Base-by-base conservation (phyloP, 805 yeast genomes). In the Trichomonascus vanleenenianus region DNA sequence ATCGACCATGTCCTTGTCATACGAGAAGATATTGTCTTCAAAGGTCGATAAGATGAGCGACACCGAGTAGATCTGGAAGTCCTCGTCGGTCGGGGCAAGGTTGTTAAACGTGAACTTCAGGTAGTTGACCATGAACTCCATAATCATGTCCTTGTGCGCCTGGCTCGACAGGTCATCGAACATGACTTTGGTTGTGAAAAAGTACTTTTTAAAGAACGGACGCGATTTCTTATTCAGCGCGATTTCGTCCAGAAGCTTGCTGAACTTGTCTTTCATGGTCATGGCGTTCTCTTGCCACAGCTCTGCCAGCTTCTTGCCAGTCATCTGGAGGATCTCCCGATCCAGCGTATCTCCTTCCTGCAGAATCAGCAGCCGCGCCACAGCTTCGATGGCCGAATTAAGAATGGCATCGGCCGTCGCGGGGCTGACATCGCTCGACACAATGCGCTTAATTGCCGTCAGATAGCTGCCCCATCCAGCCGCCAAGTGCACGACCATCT, bases 381-480 rank as follows among this genome's bases (percentile, higher is more conserved):
- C 41, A 6, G 19, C 25, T 4, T 43, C n/a, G 27, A 43, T n/a
- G 2, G 45, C 45, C 11, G 16, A 14, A 9, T 11, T n/a, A 12
- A 43, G 31, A 14, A 43, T 37, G 12, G 14, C 25, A 7, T 35
- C 22, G 15, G 25, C 16, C 20, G n/a, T 15, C 25, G 14, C 16
- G n/a, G 39, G 32, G 19, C 46, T 27, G n/a, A 34, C n/a, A 20
- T 32, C 15, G 39, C 44, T n/a, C 27, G 40, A 34, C 3, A 37
- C 15, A 40, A 48, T 42, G 37, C 37, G 44, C 41, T 52, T 50
- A 34, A 50, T 43, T 4, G 49, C 45, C 2, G 54, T 27, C 34
- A 54, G 31, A 30, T 49, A 51, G 3, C 44, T 30, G 11, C 56
- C 57, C 57, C 56, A 54, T 8, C 54, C 55, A 16, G 36, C 40